Conservation (phyloP, 208 protist species). For the Leishmania turanica region DNA sequence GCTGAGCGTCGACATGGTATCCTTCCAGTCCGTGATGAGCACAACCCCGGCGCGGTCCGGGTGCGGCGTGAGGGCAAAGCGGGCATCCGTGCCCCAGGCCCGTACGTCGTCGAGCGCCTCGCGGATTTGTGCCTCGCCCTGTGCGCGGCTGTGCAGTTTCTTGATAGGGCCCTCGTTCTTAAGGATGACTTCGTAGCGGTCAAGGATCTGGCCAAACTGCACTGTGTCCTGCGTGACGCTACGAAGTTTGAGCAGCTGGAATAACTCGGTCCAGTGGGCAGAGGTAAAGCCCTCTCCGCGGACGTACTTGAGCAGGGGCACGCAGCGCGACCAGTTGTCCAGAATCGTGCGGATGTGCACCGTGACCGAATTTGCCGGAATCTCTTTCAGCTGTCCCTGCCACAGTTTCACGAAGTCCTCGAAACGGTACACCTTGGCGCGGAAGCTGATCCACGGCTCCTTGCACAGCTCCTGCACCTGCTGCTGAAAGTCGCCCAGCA, state of each 20-base stretch:
- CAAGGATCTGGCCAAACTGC: slow-evolving; percentile 92
- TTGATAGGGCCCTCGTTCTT: slow-evolving; percentile 87
- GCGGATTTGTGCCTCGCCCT: slow-evolving; percentile 96
- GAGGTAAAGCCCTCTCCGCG: slow-evolving; percentile 96
- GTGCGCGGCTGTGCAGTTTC: slow-evolving; percentile 93
- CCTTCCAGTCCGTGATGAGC: slow-evolving; percentile 98
- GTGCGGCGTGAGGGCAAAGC: slow-evolving; percentile 85
- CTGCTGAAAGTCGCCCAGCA: slow-evolving; percentile 86
- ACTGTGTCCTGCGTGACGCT: slow-evolving; percentile 89
- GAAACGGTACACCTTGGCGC: slow-evolving; percentile 93
- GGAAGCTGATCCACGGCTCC: slow-evolving; percentile 95
- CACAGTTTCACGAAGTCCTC: slow-evolving; percentile 96
- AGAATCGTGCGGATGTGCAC: slow-evolving; percentile 91
- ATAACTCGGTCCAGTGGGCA: slow-evolving; percentile 96
- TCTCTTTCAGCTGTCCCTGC: slow-evolving; percentile 86
- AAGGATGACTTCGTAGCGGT: slow-evolving; percentile 72
- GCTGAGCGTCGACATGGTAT: slow-evolving; percentile 93
- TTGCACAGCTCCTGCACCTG: slow-evolving; percentile 77
- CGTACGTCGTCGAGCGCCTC: slow-evolving; percentile 96
- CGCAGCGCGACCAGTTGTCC: slow-evolving; percentile 82
- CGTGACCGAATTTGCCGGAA: slow-evolving; percentile 77
- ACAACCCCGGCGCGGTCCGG: slow-evolving; percentile 75
- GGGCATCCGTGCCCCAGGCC: slow-evolving; percentile 89
- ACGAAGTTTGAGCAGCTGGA: slow-evolving; percentile 82
- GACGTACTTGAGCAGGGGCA: slow-evolving; percentile 92